These are phyloP conservation scores for Trichophyton simii DNA, from an alignment of 2,329 filamentous ascomycete species.

Conservation along the genomic window DNA sequence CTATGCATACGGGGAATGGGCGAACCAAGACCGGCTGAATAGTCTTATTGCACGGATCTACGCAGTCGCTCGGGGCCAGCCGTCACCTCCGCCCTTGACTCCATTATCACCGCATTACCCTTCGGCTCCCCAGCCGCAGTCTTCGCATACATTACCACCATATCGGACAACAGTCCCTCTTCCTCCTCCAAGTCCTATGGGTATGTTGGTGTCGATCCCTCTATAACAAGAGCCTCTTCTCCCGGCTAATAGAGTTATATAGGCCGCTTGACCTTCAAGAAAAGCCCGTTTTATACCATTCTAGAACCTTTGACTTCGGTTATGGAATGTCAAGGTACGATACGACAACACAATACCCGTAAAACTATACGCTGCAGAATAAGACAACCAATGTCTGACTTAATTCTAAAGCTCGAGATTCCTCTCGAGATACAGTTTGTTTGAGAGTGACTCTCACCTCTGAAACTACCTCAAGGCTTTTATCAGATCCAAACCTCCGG, in stretches of 20 bases:
- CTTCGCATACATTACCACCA: background rate
- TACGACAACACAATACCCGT: constrained; percentile 9
- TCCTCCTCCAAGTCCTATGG: background rate
- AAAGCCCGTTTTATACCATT: constrained; percentile 76
- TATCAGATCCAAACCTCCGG: constrained; percentile 49
- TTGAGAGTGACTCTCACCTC: constrained; percentile 48
- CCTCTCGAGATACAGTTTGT: constrained; percentile 45
- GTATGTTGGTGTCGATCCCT: background rate
- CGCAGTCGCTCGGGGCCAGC: background rate
- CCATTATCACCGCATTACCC: background rate
- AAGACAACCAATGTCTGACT: constrained; percentile 13
- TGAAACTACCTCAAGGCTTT: constrained; percentile 43
- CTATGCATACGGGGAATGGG: background rate
- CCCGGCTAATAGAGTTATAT: background rate
- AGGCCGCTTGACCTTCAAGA: constrained; percentile 49
- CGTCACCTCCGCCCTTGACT: background rate
- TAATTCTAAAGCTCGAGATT: constrained; percentile 41
- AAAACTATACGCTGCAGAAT: background rate
- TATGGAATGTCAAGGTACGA: constrained; percentile 60
- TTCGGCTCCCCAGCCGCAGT: background rate
- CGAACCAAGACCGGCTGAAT: background rate
- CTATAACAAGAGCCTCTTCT: background rate
- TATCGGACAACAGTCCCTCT: background rate
- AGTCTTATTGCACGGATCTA: background rate
- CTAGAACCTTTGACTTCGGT: constrained; percentile 51